Percentiles rank a stretch among this genome's conserved stretches.
Evolutionary conservation across 805 yeast genomes (phyloP).

Genomic region (Peterozyma toletana): DNA sequence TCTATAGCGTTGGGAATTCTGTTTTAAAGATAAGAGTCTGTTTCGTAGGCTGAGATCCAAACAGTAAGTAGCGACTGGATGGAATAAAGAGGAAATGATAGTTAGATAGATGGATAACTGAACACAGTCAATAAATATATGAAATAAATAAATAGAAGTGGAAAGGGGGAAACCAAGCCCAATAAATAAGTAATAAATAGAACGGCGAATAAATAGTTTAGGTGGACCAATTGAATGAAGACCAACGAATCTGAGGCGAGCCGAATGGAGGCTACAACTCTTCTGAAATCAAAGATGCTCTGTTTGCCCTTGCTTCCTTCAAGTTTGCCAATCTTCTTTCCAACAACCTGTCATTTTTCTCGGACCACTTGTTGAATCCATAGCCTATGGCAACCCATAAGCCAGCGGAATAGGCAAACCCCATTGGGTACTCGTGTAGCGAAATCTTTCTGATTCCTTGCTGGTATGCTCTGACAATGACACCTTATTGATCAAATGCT

Average conservation of each 20-base stretch:
- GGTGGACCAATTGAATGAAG: neutral
- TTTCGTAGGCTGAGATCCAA: too few species aligned
- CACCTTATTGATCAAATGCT: constrained; percentile 19
- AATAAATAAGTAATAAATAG: neutral
- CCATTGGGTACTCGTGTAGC: constrained; percentile 26
- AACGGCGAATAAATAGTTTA: neutral
- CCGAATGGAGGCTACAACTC: neutral
- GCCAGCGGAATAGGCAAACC: constrained; percentile 35
- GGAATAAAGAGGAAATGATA: too few species aligned
- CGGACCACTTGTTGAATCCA: constrained; percentile 27
- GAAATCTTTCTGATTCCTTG: constrained; percentile 35
- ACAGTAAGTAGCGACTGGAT: too few species aligned
- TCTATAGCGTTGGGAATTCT: neutral
- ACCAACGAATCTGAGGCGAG: neutral
- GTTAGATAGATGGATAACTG: too few species aligned
- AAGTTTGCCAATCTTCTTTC: constrained; percentile 28
- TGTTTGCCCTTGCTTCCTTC: constrained; percentile 27
- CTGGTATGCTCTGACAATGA: constrained; percentile 35
- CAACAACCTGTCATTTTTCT: constrained; percentile 27
- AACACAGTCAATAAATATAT: neutral
- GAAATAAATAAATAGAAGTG: neutral
- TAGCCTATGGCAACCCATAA: constrained; percentile 36
- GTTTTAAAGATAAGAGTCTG: too few species aligned
- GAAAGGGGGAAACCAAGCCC: too few species aligned
- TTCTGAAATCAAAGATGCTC: constrained; percentile 5